Conservation (phyloP, 1,139 yeast species). For the Yamadazyma trypodendri region DNA sequence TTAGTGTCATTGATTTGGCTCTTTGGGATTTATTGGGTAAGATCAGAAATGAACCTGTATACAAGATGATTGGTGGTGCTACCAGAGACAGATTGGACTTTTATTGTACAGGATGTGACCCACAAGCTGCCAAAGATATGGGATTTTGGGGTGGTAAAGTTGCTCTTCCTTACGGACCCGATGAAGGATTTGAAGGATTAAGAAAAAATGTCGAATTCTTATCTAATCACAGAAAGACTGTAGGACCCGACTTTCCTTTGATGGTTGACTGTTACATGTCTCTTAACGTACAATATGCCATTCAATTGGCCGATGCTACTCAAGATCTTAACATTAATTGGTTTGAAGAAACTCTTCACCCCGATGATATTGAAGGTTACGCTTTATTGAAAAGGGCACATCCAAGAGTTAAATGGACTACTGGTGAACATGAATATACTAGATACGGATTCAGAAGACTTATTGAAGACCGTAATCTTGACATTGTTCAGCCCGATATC, state of each 20-base stretch:
- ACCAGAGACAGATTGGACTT: conserved; percentile 42
- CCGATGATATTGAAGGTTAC: conserved; percentile 49
- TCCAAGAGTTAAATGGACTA: conserved; percentile 47
- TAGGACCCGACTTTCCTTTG: conserved; percentile 50
- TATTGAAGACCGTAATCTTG: conserved; percentile 46
- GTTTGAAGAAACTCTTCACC: conserved; percentile 52
- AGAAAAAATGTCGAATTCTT: conserved; percentile 45
- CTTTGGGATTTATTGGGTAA: conserved; percentile 50
- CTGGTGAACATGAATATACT: conserved; percentile 53
- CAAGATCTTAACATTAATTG: conserved; percentile 46
- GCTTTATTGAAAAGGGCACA: conserved; percentile 43
- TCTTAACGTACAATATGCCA: conserved; percentile 45
- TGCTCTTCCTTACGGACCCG: conserved; percentile 50
- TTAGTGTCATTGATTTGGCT: conserved; percentile 46
- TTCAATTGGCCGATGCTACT: conserved; percentile 43
- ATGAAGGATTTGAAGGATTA: conserved; percentile 45
- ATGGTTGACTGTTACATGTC: conserved; percentile 56
- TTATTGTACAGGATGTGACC: conserved; percentile 49
- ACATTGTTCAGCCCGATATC: conserved; percentile 50
- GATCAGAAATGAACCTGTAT: conserved; percentile 48
- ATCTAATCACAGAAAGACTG: conserved; percentile 38
- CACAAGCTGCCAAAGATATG: conserved; percentile 44
- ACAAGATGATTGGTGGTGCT: conserved; percentile 51
- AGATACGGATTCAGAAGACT: conserved; percentile 49
- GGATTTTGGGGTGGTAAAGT: conserved; percentile 55